Evolutionary conservation across 768 basidiomycete species (phyloP).

Genomic region (Calocera cornea): DNA sequence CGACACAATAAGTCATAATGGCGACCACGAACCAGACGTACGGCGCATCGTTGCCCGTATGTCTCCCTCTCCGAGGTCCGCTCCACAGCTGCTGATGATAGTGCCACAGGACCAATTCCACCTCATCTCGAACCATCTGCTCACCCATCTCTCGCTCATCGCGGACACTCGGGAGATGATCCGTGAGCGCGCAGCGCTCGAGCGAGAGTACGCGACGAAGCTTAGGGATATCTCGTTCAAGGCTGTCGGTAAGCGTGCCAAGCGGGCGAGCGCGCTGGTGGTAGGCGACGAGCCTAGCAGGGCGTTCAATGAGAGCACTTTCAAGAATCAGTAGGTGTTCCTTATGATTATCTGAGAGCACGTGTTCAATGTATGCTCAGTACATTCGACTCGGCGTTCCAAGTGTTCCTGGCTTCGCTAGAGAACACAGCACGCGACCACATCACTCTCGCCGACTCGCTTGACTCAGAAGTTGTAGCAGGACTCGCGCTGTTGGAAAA

Average conservation of each 20-base stretch:
- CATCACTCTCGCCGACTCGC: conserved; percentile 45
- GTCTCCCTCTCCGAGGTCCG: not conserved
- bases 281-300: conserved; percentile 59
- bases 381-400: conserved; percentile 58
- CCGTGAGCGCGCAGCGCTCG: conserved; percentile 48
- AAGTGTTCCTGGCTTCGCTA: conserved; percentile 50
- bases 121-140: conserved; percentile 3
- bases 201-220: conserved; percentile 67
- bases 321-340: conserved; percentile 41
- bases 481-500: conserved; percentile 46
- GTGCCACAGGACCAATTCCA: conserved; percentile 9
- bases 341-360: conserved; percentile 5
- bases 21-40: not conserved
- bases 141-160: conserved; percentile 10
- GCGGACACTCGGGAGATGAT: conserved; percentile 38
- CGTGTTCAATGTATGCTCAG: conserved; percentile 27
- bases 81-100: not conserved
- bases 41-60: not conserved
- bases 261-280: conserved; percentile 39
- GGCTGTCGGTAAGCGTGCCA: conserved; percentile 56
- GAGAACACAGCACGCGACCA: conserved; percentile 54
- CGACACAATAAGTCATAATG: not conserved
- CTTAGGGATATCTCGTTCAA: conserved; percentile 53
- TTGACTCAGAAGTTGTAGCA: conserved; percentile 48
- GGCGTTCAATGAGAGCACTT: conserved; percentile 37